A percentile compares a stretch with the other conserved stretches of the same genome.
These are phyloP conservation scores for Pleurotus ostreatus DNA, from an alignment of 768 basidiomycete species.

Conservation along the genomic window DNA sequence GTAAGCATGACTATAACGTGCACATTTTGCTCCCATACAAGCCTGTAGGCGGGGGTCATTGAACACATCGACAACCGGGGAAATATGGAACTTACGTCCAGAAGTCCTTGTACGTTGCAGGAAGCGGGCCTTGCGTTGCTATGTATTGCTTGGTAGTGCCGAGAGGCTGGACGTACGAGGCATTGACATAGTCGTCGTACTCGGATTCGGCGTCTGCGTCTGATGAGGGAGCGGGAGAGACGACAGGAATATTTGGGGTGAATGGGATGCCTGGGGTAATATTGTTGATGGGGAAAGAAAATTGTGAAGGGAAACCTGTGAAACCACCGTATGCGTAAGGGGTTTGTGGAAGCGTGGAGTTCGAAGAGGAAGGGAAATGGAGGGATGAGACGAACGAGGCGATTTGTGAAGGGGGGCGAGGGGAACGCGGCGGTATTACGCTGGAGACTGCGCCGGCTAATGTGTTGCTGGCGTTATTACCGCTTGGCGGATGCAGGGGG, in stretches of 20 bases:
- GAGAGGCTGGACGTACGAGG: conserved; percentile 86
- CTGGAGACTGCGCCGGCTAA: not conserved
- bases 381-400: not conserved
- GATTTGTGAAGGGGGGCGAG: not conserved
- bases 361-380: not conserved
- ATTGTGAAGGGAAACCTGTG: not conserved
- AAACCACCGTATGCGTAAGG: too few species aligned
- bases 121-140: conserved; percentile 92
- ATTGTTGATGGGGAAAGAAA: not conserved
- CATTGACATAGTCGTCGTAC: conserved; percentile 91
- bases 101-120: conserved; percentile 86
- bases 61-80: not conserved
- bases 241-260: conserved; percentile 11
- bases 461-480: too few species aligned
- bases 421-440: not conserved
- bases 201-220: conserved; percentile 25
- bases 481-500: not conserved
- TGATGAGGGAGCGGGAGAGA: conserved; percentile 7
- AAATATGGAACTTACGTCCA: conserved; percentile 73
- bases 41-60: conserved; percentile 32
- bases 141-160: conserved; percentile 84
- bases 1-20: conserved; percentile 97
- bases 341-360: not conserved
- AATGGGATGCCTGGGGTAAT: not conserved
- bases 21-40: conserved; percentile 93